phyloP scores from a whole-genome alignment of 1,139 yeast genomes.

The Taphrina betulina region DNA sequence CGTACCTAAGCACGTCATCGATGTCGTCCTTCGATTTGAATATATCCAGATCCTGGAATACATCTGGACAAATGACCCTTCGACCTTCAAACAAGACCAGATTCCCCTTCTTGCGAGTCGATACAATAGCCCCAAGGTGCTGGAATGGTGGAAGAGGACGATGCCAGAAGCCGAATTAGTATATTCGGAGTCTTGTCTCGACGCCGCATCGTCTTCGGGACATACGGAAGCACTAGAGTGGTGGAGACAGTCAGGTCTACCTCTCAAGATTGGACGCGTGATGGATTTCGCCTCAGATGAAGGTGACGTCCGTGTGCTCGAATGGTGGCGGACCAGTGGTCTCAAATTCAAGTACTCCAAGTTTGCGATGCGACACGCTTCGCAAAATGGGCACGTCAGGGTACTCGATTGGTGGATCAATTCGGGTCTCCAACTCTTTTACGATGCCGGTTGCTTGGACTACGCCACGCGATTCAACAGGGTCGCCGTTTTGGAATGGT shows the following conservation, averaged over 20 bases:
- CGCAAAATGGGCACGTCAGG: constrained; percentile 24
- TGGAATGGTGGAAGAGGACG: constrained; percentile 30
- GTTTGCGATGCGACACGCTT: constrained; percentile 30
- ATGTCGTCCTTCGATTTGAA: constrained; percentile 27
- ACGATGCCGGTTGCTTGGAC: constrained; percentile 29
- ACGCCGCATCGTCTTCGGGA: constrained; percentile 29
- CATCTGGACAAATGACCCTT: constrained; percentile 11
- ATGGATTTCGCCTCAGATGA: constrained; percentile 29
- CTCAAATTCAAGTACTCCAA: constrained; percentile 29
- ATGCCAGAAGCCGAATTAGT: background rate
- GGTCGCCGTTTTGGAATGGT: constrained; percentile 31
- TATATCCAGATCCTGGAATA: constrained; percentile 22
- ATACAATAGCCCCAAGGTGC: constrained; percentile 27
- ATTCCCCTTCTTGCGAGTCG: constrained; percentile 24
- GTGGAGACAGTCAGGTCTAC: constrained; percentile 28
- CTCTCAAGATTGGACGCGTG: constrained; percentile 29
- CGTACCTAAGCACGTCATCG: constrained; percentile 26
- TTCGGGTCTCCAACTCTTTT: constrained; percentile 25
- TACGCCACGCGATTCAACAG: constrained; percentile 31
- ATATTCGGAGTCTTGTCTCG: constrained; percentile 25
- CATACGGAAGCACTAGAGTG: constrained; percentile 27
- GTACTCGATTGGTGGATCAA: constrained; percentile 32
- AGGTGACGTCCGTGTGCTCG: constrained; percentile 23
- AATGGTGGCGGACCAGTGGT: constrained; percentile 29
- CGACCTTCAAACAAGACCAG: constrained; percentile 17